Conservation (phyloP, 805 yeast genomes). For the Lipomyces lipofer region DNA sequence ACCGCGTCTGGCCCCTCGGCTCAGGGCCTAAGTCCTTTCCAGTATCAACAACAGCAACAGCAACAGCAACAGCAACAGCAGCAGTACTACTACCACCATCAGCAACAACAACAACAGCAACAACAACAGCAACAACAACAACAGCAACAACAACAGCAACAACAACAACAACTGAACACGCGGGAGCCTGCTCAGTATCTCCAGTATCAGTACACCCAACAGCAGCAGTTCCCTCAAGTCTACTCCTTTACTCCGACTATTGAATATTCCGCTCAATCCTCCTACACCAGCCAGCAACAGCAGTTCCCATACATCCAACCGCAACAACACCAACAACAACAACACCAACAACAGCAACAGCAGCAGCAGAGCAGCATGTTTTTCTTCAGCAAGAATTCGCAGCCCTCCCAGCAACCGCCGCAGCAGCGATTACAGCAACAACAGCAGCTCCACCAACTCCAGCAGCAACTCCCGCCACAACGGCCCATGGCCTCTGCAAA, state of each 20-base stretch:
- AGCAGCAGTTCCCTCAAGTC: neutral
- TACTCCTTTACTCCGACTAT: neutral
- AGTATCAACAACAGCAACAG: slow-evolving; percentile 12
- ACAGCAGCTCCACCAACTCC: slow-evolving; percentile 26
- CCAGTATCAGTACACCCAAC: neutral
- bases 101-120: slow-evolving; percentile 9
- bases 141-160: slow-evolving; percentile 16
- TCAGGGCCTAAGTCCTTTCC: too few species aligned
- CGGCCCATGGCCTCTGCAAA: slow-evolving; percentile 13
- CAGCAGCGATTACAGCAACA: slow-evolving; percentile 16
- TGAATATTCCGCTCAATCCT: neutral
- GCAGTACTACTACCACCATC: slow-evolving; percentile 9
- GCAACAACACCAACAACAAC: neutral
- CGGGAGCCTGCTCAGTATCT: slow-evolving; percentile 1
- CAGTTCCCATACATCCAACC: neutral
- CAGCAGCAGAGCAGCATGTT: neutral
- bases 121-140: slow-evolving; percentile 3
- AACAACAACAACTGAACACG: slow-evolving; percentile 4
- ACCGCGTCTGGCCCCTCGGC: too few species aligned
- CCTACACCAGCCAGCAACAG: slow-evolving; percentile 1
- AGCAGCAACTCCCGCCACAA: slow-evolving; percentile 28
- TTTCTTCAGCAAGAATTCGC: neutral
- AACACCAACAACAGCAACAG: neutral
- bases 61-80: slow-evolving; percentile 7
- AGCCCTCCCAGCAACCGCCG: slow-evolving; percentile 11